Evolutionary conservation across 306 rosid genomes (phyloP), one percentile per base, ranked within the genome.

Genomic region (Cucurbita maxima): DNA sequence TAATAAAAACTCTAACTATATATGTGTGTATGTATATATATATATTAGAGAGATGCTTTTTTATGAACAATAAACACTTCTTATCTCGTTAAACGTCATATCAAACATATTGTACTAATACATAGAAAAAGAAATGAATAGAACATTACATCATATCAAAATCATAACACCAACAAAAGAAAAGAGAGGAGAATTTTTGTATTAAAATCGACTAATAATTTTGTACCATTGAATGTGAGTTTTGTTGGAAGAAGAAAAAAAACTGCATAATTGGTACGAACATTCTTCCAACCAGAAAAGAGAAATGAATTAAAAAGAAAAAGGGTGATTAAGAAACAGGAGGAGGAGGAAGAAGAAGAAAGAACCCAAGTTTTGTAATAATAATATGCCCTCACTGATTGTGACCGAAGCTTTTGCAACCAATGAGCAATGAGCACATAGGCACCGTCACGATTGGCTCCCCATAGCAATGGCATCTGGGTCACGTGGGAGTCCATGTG

Each of bases 401-500:
- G 72, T 20, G 73, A 67, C 73, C 1, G 1, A 67, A 67, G 54
- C 13, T 5, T 6, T 12, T 0, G 2, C 7, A 47, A 7, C 56
- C 73, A 68, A 68, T 68, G 73, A 45, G 56, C 2, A 25, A 20
- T 1, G 0, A 12, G 12, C 72, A 67, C 72, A 19, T 67, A 47
- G 44, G 55, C 56, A 20, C 3, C 0, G 5, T 22, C 38, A 19
- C 6, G 19, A 20, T 68, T 44, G 73, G 73, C 47, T 68, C 56
- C 41, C 55, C 41, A 30, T 47, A 10, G 56, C 41, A 22, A 22
- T 12, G 73, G 73, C 73, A 68, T 68, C 73, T 68, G 56, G 73
- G 56, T 47, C 73, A 68, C 73, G 73, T 68, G 73, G 73, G 73
- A 45, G 36, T 47, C 73, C 73, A 68, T 22, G 73, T 68, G 73